Conservation (phyloP, 805 yeast genomes). For the Pichia kluyveri region DNA sequence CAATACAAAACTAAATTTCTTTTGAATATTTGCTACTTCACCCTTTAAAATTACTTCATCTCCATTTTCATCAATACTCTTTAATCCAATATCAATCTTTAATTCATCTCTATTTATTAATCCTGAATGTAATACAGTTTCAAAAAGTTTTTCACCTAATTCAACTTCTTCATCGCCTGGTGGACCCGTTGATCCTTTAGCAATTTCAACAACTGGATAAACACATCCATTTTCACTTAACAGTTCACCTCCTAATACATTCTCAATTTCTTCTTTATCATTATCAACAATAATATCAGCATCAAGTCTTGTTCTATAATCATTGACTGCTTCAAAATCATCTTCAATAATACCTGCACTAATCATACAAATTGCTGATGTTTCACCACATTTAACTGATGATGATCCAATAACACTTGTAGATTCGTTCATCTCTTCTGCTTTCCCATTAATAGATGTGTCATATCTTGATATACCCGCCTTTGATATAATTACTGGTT, state of each 20-base stretch:
- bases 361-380: constrained; percentile 63
- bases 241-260: constrained; percentile 7
- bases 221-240: constrained; percentile 31
- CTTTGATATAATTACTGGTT: constrained; percentile 36
- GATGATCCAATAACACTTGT: constrained; percentile 53
- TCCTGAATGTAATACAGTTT: constrained; percentile 48
- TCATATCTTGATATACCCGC: constrained; percentile 30
- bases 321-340: constrained; percentile 33
- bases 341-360: constrained; percentile 60
- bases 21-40: constrained; percentile 29
- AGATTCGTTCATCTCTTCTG: constrained; percentile 12
- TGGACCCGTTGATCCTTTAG: constrained; percentile 67
- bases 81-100: constrained; percentile 43
- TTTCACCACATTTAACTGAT: constrained; percentile 60
- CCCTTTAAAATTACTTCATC: constrained; percentile 39
- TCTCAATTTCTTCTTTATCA: constrained; percentile 9
- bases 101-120: constrained; percentile 42
- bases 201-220: constrained; percentile 69
- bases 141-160: constrained; percentile 55
- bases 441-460: neutral
- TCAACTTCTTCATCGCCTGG: constrained; percentile 84
- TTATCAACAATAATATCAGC: constrained; percentile 24
- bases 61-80: constrained; percentile 45
- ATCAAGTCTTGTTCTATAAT: constrained; percentile 31
- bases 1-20: constrained; percentile 48